phyloP scores from a whole-genome alignment of 768 basidiomycete genomes.

The Obba rivulosa region DNA sequence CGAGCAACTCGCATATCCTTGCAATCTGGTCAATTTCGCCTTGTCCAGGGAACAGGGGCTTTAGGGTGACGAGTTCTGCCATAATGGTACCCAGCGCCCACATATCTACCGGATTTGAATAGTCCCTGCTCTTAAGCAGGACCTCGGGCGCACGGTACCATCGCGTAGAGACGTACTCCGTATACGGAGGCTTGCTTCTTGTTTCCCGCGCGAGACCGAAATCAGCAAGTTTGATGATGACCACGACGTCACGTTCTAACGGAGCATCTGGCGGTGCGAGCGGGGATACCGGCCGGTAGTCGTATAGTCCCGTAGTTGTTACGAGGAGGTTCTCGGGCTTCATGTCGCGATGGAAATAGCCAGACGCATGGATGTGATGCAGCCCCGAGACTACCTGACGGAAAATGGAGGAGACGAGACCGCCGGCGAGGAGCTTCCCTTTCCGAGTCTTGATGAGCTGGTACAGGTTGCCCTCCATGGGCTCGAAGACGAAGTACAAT shows the following conservation, averaged over 20 bases:
- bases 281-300: constrained; percentile 82
- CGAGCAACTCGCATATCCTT: constrained; percentile 87
- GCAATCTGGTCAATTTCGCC: constrained; percentile 91
- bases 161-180: constrained; percentile 97
- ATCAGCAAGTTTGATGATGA: constrained; percentile 96
- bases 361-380: constrained; percentile 85
- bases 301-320: constrained; percentile 92
- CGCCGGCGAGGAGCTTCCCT: constrained; percentile 93
- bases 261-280: constrained; percentile 55
- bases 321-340: constrained; percentile 99
- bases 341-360: constrained; percentile 99
- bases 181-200: constrained; percentile 85
- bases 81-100: constrained; percentile 99
- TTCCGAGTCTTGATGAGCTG: constrained; percentile 97
- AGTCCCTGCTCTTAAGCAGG: constrained; percentile 83
- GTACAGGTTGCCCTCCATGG: constrained; percentile 99
- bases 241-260: constrained; percentile 89
- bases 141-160: constrained; percentile 99
- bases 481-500: constrained; percentile 99
- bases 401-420: constrained; percentile 93
- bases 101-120: constrained; percentile 97
- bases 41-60: constrained; percentile 91
- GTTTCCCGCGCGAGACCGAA: constrained; percentile 96
- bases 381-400: constrained; percentile 87
- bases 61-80: constrained; percentile 92